phyloP scores from a whole-genome alignment of 768 basidiomycete species.

The Calocera viscosa region DNA sequence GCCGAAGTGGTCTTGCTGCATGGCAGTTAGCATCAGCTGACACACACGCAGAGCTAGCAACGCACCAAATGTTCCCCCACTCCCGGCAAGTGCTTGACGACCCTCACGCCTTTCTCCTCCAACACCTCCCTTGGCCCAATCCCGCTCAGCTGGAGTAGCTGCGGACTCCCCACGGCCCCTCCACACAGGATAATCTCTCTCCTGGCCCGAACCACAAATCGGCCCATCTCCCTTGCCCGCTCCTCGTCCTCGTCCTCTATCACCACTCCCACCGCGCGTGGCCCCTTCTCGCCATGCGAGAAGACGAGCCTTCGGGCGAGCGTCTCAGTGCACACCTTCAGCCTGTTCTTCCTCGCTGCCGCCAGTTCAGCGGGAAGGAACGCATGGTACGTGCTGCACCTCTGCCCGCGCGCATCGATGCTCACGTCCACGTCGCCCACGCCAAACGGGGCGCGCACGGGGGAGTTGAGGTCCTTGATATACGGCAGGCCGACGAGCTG shows the following conservation, averaged over 20 bases:
- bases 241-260: conserved; percentile 6
- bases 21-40: background rate
- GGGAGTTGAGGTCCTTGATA: conserved; percentile 2
- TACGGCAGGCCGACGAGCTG: background rate
- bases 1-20: conserved; percentile 32
- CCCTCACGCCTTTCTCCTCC: conserved; percentile 21
- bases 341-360: background rate
- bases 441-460: background rate
- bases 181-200: conserved; percentile 29
- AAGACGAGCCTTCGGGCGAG: background rate
- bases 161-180: conserved; percentile 34
- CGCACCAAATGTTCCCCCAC: conserved; percentile 25
- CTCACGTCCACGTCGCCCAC: background rate
- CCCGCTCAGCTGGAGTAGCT: conserved; percentile 34
- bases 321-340: background rate
- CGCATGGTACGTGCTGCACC: background rate
- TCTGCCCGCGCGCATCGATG: background rate
- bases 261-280: background rate
- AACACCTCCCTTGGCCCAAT: conserved; percentile 35
- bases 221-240: conserved; percentile 34
- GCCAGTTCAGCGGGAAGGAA: background rate
- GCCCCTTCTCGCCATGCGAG: background rate
- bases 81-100: conserved; percentile 27
- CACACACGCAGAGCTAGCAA: background rate
- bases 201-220: conserved; percentile 31